Conservation (phyloP, 176 grass and related monocot species). For the Ensete ventricosum region DNA sequence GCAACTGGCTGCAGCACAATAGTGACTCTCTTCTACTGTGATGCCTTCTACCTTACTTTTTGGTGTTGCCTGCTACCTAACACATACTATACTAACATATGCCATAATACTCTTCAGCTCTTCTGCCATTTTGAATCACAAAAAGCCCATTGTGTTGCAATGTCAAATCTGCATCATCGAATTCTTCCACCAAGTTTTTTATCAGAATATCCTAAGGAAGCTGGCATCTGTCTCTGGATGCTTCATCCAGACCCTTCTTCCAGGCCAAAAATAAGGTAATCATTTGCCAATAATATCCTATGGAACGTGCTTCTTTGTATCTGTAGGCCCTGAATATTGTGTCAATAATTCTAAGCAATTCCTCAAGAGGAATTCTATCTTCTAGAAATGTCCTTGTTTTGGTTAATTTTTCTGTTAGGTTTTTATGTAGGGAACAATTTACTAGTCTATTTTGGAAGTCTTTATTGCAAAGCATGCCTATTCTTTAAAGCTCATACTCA, state of each 20-base stretch:
- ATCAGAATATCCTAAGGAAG: conserved; percentile 72
- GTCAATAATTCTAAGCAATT: background rate
- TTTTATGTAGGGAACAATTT: background rate
- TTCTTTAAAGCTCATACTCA: no score
- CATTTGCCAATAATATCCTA: background rate
- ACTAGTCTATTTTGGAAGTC: no score
- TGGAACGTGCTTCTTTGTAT: background rate
- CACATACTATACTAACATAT: background rate
- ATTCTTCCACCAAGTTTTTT: conserved; percentile 90
- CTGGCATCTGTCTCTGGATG: conserved; percentile 92
- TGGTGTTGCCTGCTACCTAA: background rate
- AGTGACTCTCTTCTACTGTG: background rate
- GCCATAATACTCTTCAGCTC: conserved; percentile 34
- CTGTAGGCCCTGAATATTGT: background rate
- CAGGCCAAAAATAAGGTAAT: conserved; percentile 75
- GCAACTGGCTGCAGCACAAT: no score
- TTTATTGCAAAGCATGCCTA: no score
- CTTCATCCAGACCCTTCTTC: conserved; percentile 85
- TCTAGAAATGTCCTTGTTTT: background rate
- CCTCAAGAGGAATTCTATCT: background rate
- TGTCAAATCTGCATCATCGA: conserved; percentile 84
- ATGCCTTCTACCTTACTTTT: background rate
- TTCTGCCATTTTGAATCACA: conserved; percentile 71
- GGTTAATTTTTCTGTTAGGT: background rate
- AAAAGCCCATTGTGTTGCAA: conserved; percentile 67